Evolutionary conservation across 768 basidiomycete species (phyloP), one percentile per base, ranked within the genome.

Genomic region (Crepidotus variabilis): DNA sequence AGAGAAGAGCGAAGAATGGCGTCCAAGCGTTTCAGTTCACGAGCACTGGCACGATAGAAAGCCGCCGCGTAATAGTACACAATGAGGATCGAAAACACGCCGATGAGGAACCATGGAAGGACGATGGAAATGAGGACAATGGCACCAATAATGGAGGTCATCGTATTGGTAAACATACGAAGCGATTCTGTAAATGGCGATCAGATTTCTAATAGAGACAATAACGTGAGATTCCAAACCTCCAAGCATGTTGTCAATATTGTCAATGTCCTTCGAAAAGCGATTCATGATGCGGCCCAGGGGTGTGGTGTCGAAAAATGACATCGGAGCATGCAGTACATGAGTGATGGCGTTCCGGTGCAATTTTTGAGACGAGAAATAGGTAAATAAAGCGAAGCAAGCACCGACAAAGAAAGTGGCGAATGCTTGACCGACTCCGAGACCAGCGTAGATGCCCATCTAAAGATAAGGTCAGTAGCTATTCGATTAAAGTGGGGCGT

Each of bases 231-330:
- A 48, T 52, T 51, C 56, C 61, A 8, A 18, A 82, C 83, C 79
- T 65, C 83, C 84, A 6, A 90, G 78, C 39, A 79, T 57, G 62
- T 91, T 92, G 66, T 92, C 91, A 52, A 92, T 78, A 0, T 89
- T 92, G 65, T 92, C 89, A 50, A 91, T 82, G 67, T 92, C 88
- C 75, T 93, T 92, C 0, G 90, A 86, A 68, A 97, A 92, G 14
- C 92, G 84, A 68, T 94, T 94, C 83, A 93, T 88, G 59, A 97
- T 90, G 10, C 92, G 84, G 14, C 94, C 94, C 20, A 91, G 77
- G 6, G 90, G 91, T 5, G 89, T 91, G 1, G 87, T 93, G 65
- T 95, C 94, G 65, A 93, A 95, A 74, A 93, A 94, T 6, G 84
- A 85, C 87, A 92, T 93, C 0, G 92, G 92, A 0, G 92, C 90